Conservation (phyloP, 352 stramenopile genomes). For the Pythium biforme region DNA sequence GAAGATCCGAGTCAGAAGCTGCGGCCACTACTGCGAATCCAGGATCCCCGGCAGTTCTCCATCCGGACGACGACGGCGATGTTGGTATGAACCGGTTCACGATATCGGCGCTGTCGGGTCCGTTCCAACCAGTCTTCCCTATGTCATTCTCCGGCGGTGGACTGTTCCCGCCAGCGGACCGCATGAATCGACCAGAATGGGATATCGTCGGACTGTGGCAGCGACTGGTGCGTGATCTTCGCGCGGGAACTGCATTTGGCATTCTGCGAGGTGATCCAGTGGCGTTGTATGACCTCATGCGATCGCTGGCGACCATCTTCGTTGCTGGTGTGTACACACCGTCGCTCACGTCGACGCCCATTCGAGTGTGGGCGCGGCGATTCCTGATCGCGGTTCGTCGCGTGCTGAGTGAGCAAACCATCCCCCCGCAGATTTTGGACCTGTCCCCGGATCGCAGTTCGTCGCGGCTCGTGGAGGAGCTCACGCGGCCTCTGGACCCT, state of each 20-base stretch:
- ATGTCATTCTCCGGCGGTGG: constrained; percentile 16
- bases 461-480: constrained; percentile 22
- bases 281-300: constrained; percentile 25
- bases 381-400: constrained; percentile 28
- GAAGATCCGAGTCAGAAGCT: neutral
- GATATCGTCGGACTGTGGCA: constrained; percentile 27
- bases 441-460: constrained; percentile 17
- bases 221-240: constrained; percentile 19
- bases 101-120: constrained; percentile 13
- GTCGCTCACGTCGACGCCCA: constrained; percentile 24
- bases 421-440: constrained; percentile 21
- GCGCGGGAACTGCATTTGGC: constrained; percentile 24
- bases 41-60: constrained; percentile 14
- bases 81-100: constrained; percentile 9
- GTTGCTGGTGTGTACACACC: constrained; percentile 28
- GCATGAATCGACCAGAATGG: constrained; percentile 18
- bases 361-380: constrained; percentile 27
- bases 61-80: constrained; percentile 12
- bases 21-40: neutral
- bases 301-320: constrained; percentile 26
- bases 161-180: constrained; percentile 9
- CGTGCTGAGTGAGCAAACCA: constrained; percentile 10
- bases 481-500: constrained; percentile 28
- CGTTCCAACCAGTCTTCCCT: constrained; percentile 25
- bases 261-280: constrained; percentile 26